Conservation (phyloP, 257 asterid genomes). For the Buddleja alternifolia region DNA sequence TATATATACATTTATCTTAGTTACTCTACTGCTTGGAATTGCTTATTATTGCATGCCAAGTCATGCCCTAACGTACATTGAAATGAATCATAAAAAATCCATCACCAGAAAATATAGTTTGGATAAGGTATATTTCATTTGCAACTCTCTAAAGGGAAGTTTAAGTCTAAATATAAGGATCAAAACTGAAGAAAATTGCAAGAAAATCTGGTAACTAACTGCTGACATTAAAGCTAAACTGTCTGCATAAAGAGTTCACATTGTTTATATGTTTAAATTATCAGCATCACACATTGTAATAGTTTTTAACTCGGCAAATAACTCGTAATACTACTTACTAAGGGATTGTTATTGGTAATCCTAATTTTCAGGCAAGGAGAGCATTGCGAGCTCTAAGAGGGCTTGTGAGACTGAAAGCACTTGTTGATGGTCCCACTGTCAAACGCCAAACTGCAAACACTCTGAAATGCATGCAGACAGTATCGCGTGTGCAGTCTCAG, state of each 20-base stretch:
- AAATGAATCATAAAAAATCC: background rate
- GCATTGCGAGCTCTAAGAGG: conserved; percentile 89
- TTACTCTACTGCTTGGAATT: too few species aligned
- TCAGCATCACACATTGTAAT: too few species aligned
- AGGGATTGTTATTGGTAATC: background rate
- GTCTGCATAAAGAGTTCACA: too few species aligned
- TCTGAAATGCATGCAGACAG: conserved; percentile 81
- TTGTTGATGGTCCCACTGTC: conserved; percentile 79
- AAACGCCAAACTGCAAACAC: conserved; percentile 87
- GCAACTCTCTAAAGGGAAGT: too few species aligned
- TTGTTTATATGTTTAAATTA: too few species aligned
- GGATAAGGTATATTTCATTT: too few species aligned
- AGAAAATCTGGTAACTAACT: too few species aligned
- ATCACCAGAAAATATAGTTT: too few species aligned
- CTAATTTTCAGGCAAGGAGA: conserved; percentile 78
- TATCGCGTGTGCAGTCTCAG: conserved; percentile 90
- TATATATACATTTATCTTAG: background rate
- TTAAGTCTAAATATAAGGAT: too few species aligned
- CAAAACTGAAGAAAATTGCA: too few species aligned
- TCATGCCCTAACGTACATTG: background rate
- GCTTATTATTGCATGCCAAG: background rate
- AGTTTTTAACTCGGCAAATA: too few species aligned
- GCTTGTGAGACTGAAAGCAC: conserved; percentile 83
- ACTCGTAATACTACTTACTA: background rate
- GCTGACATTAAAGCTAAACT: too few species aligned